Evolutionary conservation across 2,329 filamentous ascomycete species (phyloP), one percentile per base, ranked within the genome.

Genomic region (Fusarium cyanostomum): DNA sequence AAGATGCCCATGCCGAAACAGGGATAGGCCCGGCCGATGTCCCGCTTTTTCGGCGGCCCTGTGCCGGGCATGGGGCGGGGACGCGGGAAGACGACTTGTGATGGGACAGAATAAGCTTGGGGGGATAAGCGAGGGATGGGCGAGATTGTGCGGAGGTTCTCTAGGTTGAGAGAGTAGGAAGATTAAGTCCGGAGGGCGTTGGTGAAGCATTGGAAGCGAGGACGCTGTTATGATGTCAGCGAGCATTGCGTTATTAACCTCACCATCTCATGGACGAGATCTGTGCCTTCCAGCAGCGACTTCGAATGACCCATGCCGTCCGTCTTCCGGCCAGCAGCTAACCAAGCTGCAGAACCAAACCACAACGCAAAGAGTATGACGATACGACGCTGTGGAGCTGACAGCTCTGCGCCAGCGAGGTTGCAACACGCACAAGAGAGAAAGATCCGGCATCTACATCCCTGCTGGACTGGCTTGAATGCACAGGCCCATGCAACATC

Each of bases 21-120:
- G 51, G 67, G 26, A 56, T 64, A 31, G 55, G 6, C 27, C 48
- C 53, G 50, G 56, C 28, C 56, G 16, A 7, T 1, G 18, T 28
- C 46, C 63, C 59, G 48, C 63, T 46, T 42, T 50, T 46, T 59
- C 50, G 63, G 63, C 56, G 46, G 46, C 52, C 39, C 16, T 53
- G 38, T 66, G 67, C 67, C 64, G 64, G 61, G 46, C 55, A 48
- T 42, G 64, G 41, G 46, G 46, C 48, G 50, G 30, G 30, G 39
- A 24, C 18, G 15, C 3, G 45, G 18, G 9, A 16, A 46, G 37
- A 51, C 35, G 46, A 21, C 35, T 26, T 41, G 12, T 8, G 27
- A 31, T 38, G 27, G 45, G 34, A 26, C 26, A 12, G 21, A 9
- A 12, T 15, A 33, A 24, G 18, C 16, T 52, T 46, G 41, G 35